Evolutionary conservation across 257 asterid genomes (phyloP).

Genomic region (Primulina eburnea): DNA sequence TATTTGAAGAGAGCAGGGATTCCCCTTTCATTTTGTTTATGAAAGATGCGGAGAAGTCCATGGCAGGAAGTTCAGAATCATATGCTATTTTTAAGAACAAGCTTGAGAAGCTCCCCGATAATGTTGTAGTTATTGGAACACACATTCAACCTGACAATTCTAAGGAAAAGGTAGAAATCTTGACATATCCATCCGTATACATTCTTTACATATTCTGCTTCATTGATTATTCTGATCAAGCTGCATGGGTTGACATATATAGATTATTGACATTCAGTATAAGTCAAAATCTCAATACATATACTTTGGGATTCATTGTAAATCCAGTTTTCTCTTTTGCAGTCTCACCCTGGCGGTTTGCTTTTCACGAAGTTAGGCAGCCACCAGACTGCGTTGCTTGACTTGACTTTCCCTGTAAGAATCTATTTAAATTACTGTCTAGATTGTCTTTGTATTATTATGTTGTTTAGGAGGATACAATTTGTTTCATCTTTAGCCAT

Average conservation of each 20-base stretch:
- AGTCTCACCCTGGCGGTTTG: slow-evolving; percentile 86
- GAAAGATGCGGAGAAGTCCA: slow-evolving; percentile 90
- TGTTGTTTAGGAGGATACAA: not conserved
- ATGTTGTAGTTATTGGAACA: slow-evolving; percentile 79
- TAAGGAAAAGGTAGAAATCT: slow-evolving; percentile 70
- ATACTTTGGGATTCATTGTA: not conserved
- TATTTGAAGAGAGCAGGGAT: slow-evolving; percentile 65
- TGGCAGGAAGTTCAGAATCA: slow-evolving; percentile 72
- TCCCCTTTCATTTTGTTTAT: slow-evolving; percentile 81
- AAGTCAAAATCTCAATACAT: not conserved
- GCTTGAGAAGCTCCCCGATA: slow-evolving; percentile 84
- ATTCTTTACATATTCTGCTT: not conserved
- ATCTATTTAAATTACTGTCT: slow-evolving; percentile 12
- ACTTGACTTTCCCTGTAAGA: slow-evolving; percentile 85
- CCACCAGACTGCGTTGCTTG: slow-evolving; percentile 86
- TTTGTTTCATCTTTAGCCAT: not conserved
- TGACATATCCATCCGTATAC: slow-evolving; percentile 9
- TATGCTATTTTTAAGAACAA: slow-evolving; percentile 58
- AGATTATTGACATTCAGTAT: slow-evolving; percentile 1
- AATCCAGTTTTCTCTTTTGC: slow-evolving; percentile 36
- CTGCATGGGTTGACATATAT: slow-evolving; percentile 17
- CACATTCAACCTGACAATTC: slow-evolving; percentile 66
- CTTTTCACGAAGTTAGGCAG: slow-evolving; percentile 81
- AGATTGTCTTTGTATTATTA: slow-evolving; percentile 13
- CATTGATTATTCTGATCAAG: slow-evolving; percentile 7